Evolutionary conservation across 2,329 filamentous ascomycete species (phyloP).

Genomic region (Fusarium albosuccineum): DNA sequence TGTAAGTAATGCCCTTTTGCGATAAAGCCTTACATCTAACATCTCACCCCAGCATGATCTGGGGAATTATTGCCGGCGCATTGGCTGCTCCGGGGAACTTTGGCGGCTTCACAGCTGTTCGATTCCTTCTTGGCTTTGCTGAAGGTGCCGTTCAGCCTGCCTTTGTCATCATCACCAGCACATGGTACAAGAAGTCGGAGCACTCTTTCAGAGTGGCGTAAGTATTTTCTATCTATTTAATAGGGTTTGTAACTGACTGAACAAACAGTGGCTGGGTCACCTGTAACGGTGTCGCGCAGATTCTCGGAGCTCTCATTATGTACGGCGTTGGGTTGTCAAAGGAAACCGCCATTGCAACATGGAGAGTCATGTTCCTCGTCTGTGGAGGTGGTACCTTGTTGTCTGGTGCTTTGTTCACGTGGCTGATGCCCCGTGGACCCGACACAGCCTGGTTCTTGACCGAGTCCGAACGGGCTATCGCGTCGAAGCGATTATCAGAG

Average conservation of each 20-base stretch:
- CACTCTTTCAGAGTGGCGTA: slow-evolving; percentile 5
- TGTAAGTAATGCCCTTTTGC: background rate
- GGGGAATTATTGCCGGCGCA: background rate
- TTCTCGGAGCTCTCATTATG: slow-evolving; percentile 9
- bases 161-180: slow-evolving; percentile 9
- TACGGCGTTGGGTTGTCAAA: background rate
- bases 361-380: slow-evolving; percentile 10
- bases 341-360: background rate
- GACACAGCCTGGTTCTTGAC: slow-evolving; percentile 6
- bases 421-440: slow-evolving; percentile 6
- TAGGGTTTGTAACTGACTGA: background rate
- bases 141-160: slow-evolving; percentile 7
- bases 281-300: slow-evolving; percentile 12
- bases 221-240: background rate
- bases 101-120: background rate
- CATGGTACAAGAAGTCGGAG: slow-evolving; percentile 10
- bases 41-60: background rate
- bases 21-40: no score
- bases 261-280: slow-evolving; percentile 1
- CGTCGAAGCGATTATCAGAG: background rate
- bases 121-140: slow-evolving; percentile 1
- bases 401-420: background rate
- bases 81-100: slow-evolving; percentile 1
- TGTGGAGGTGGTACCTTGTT: background rate
- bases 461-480: background rate